Evolutionary conservation across 2,329 filamentous ascomycete species (phyloP), one percentile per base, ranked within the genome.

Genomic region (Akanthomyces uredinophilus): DNA sequence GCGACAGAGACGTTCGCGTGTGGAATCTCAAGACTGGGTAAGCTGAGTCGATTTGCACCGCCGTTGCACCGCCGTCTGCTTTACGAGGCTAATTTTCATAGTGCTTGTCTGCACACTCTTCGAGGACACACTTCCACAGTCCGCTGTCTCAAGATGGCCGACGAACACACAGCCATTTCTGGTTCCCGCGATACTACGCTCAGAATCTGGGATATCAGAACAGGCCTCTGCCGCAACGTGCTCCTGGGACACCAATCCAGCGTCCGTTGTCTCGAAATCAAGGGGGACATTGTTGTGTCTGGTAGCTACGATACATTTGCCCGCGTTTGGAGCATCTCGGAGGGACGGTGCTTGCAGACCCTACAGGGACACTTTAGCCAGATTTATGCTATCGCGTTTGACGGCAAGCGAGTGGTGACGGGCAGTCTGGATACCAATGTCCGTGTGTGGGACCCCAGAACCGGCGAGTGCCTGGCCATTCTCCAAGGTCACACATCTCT

Each of bases 351-450:
- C 74, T 79, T 98, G 60, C 88, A 94, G 67, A 97, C 92, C 0
- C 81, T 99, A 44, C 88, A 89, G 50, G 95, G 95, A 0, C 95
- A 99, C 75, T 99, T 97, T 77, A 98, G 94, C 72, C 95, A 99
- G 73, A 99, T 99, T 63, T 99, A 99, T 73, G 95, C 95, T 22
- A 96, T 99, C 72, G 95, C 95, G 1, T 99, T 98, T 75, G 95
- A 99, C 72, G 95, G 95, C 44, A 88, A 88, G 68, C 86, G 93
- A 66, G 93, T 99, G 63, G 94, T 96, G 41, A 99, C 95, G 11
- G 95, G 95, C 57, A 97, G 93, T 74, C 79, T 99, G 65, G 95
- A 99, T 75, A 99, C 95, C 4, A 97, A 94, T 69, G 94, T 99
- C 29, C 84, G 95, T 66, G 96, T 99, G 65, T 99, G 95, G 95